Conservation (phyloP, 805 yeast genomes). For the Dipodascopsis uninucleata region DNA sequence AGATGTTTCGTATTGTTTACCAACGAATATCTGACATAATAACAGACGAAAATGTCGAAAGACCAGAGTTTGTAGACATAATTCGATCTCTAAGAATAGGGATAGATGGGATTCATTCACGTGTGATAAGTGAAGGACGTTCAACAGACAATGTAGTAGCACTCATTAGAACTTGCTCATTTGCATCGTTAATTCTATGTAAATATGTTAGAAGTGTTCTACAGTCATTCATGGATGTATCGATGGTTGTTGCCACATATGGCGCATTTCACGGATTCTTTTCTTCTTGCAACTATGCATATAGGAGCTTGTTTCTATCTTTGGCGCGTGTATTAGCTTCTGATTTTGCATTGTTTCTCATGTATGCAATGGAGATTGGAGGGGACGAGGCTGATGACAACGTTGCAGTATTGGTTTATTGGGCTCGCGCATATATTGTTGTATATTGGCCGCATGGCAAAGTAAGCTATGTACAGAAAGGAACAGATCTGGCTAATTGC, state of each 20-base stretch:
- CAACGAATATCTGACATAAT: conserved; percentile 3
- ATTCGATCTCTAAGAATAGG: neutral
- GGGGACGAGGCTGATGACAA: conserved; percentile 5
- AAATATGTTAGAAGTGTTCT: conserved; percentile 2
- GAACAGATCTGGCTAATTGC: conserved; percentile 6
- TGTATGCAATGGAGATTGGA: neutral
- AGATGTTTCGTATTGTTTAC: conserved; percentile 4
- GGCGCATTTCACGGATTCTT: conserved; percentile 13
- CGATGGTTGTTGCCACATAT: conserved; percentile 6
- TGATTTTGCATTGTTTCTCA: neutral
- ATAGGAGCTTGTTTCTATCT: conserved; percentile 8
- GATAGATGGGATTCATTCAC: neutral
- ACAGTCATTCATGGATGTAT: neutral
- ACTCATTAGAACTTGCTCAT: too few relatives aligned
- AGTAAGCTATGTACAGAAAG: conserved; percentile 5
- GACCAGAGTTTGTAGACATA: conserved; percentile 7
- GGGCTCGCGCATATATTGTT: conserved; percentile 13
- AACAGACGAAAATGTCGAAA: conserved; percentile 6
- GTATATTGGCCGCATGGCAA: conserved; percentile 15
- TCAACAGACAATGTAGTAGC: neutral
- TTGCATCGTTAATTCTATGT: conserved; percentile 2
- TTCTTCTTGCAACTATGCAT: conserved; percentile 15
- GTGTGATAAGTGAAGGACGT: neutral
- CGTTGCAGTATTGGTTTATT: conserved; percentile 2
- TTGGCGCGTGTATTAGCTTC: conserved; percentile 1